Conservation (phyloP, 2,329 filamentous ascomycete genomes). For the Trichoderma gracile region DNA sequence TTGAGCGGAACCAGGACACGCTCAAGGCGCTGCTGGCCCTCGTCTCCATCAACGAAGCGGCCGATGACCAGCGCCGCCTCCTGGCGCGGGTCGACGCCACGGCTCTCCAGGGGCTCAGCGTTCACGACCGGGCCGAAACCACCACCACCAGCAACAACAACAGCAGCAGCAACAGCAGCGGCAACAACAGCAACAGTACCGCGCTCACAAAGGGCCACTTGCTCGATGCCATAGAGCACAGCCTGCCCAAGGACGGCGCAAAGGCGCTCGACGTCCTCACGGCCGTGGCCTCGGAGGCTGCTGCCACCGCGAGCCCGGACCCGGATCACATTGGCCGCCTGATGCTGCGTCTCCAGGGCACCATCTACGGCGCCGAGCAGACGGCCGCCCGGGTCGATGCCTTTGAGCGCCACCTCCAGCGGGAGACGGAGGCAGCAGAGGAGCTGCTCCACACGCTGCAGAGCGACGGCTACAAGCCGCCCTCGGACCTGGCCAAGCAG, state of each 20-base stretch:
- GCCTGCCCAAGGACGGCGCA: constrained; percentile 56
- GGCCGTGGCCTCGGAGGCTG: constrained; percentile 51
- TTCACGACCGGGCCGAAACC: constrained; percentile 17
- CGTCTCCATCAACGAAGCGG: constrained; percentile 72
- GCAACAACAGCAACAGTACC: not conserved
- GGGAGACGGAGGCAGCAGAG: constrained; percentile 48
- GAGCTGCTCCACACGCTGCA: constrained; percentile 47
- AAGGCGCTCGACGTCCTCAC: constrained; percentile 61
- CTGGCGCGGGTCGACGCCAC: constrained; percentile 60
- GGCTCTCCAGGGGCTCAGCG: constrained; percentile 55
- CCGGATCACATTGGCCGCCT: constrained; percentile 52
- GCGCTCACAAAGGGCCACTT: constrained; percentile 42
- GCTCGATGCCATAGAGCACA: constrained; percentile 55
- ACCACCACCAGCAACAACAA: not conserved
- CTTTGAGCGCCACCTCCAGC: constrained; percentile 58
- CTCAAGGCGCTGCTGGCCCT: constrained; percentile 73
- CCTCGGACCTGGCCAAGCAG: constrained; percentile 62
- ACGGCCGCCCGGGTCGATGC: constrained; percentile 53
- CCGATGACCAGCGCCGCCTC: constrained; percentile 67
- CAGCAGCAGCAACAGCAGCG: not conserved
- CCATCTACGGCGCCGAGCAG: constrained; percentile 57
- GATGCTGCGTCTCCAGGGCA: constrained; percentile 58
- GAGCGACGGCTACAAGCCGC: constrained; percentile 52
- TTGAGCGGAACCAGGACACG: constrained; percentile 86
- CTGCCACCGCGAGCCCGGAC: constrained; percentile 52